phyloP scores from a whole-genome alignment of 2,329 filamentous ascomycete genomes.

The Phialemonium atrogriseum region DNA sequence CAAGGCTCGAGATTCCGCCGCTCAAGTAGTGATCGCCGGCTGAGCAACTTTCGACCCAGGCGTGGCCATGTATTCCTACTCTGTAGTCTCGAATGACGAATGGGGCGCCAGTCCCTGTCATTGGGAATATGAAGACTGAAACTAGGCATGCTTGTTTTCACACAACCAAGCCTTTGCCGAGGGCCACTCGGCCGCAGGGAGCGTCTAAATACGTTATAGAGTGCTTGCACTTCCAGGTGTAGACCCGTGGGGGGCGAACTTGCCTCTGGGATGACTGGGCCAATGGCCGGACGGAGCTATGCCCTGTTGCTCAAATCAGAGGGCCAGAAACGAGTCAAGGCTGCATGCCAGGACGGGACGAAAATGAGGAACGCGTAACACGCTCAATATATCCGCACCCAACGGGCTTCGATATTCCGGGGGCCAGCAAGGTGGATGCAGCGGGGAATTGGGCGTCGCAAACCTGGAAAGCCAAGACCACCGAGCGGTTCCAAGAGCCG shows the following conservation, averaged over 20 bases:
- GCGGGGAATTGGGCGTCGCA: conserved; percentile 11
- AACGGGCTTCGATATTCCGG: conserved; percentile 11
- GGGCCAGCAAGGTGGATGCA: conserved; percentile 13
- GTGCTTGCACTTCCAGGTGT: not conserved
- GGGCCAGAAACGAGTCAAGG: conserved; percentile 8
- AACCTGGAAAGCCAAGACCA: conserved; percentile 13
- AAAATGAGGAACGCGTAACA: conserved; percentile 16
- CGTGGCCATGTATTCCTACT: too few species aligned
- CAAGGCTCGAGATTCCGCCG: too few species aligned
- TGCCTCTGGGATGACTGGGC: conserved; percentile 5
- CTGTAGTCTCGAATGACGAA: too few species aligned
- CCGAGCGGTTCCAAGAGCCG: conserved; percentile 7
- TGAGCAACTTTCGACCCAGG: too few species aligned
- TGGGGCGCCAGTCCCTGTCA: too few species aligned
- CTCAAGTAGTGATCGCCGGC: too few species aligned
- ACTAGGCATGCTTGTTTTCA: conserved; percentile 4
- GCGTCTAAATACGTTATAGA: too few species aligned
- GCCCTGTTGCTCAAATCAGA: conserved; percentile 11
- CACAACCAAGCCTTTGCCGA: conserved; percentile 2
- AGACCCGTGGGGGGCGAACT: conserved; percentile 2
- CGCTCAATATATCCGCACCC: conserved; percentile 14
- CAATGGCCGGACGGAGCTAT: conserved; percentile 9
- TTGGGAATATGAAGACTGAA: too few species aligned
- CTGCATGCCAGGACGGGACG: conserved; percentile 7
- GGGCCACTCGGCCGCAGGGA: not conserved